Evolutionary conservation across 768 basidiomycete genomes (phyloP).

Genomic region (Tulasnella sp.): DNA sequence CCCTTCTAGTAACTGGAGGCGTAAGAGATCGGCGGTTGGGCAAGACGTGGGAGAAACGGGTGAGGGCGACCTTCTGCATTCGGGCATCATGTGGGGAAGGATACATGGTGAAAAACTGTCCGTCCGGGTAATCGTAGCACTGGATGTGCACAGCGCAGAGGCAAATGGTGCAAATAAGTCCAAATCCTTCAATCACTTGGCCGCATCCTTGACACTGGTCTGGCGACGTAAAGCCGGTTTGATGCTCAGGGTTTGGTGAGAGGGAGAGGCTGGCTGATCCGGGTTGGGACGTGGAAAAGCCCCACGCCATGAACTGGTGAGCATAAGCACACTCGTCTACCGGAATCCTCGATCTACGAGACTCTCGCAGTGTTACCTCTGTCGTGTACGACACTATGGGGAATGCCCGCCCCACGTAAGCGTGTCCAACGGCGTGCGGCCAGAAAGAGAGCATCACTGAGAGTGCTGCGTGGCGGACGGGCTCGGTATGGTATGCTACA

Average conservation of each 20-base stretch:
- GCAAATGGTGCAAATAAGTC: constrained; percentile 68
- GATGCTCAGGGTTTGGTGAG: constrained; percentile 36
- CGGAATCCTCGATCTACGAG: constrained; percentile 23
- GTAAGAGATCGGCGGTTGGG: constrained; percentile 37
- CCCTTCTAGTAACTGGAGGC: constrained; percentile 34
- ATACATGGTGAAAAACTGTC: constrained; percentile 58
- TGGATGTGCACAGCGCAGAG: constrained; percentile 68
- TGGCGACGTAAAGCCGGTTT: constrained; percentile 40
- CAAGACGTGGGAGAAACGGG: constrained; percentile 55
- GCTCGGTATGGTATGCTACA: constrained; percentile 60
- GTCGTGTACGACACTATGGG: constrained; percentile 41
- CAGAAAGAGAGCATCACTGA: constrained; percentile 58
- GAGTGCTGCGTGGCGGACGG: constrained; percentile 54
- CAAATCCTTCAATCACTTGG: constrained; percentile 58
- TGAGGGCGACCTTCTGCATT: constrained; percentile 57
- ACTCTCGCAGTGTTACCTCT: constrained; percentile 29
- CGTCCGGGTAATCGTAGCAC: constrained; percentile 70
- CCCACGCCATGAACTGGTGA: constrained; percentile 72
- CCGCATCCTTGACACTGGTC: constrained; percentile 54
- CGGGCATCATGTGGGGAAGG: constrained; percentile 45
- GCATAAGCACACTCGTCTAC: constrained; percentile 42
- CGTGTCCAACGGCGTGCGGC: constrained; percentile 68
- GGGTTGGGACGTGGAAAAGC: constrained; percentile 41
- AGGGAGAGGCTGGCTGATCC: constrained; percentile 25
- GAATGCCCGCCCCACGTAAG: constrained; percentile 54